Conservation (phyloP, 2,329 filamentous ascomycete genomes). For the Parafenestella ontariensis region DNA sequence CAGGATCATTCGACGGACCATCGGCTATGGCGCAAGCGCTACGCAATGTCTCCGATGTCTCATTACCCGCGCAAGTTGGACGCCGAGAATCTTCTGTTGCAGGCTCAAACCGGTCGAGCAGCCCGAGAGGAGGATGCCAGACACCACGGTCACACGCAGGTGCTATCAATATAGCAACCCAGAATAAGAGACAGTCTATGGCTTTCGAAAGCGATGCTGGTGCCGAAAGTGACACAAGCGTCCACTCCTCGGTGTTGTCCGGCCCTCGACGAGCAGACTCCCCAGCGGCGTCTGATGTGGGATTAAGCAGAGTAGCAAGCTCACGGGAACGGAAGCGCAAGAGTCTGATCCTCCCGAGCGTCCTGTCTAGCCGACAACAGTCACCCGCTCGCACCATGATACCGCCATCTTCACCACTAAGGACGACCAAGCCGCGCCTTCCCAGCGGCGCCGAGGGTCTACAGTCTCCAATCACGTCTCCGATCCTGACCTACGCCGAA, state of each 20-base stretch:
- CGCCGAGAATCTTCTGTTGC: slow-evolving; percentile 67
- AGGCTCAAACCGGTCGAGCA: slow-evolving; percentile 84
- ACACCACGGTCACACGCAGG: slow-evolving; percentile 85
- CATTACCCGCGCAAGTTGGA: slow-evolving; percentile 53
- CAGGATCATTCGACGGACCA: slow-evolving; percentile 64
- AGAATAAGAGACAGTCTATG: slow-evolving; percentile 78
- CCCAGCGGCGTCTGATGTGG: slow-evolving; percentile 80
- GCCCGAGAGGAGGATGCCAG: slow-evolving; percentile 80
- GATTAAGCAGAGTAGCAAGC: slow-evolving; percentile 77
- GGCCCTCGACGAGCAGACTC: slow-evolving; percentile 81
- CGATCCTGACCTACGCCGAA: slow-evolving; percentile 82
- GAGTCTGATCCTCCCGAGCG: slow-evolving; percentile 81
- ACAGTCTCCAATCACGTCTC: slow-evolving; percentile 87
- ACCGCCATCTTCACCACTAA: slow-evolving; percentile 79
- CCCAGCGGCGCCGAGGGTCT: slow-evolving; percentile 68
- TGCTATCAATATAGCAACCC: slow-evolving; percentile 61
- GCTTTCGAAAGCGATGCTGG: slow-evolving; percentile 83
- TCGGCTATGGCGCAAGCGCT: slow-evolving; percentile 65
- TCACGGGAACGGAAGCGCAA: slow-evolving; percentile 83
- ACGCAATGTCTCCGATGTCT: slow-evolving; percentile 61
- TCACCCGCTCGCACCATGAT: slow-evolving; percentile 80
- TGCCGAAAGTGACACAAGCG: slow-evolving; percentile 86
- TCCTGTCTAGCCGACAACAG: slow-evolving; percentile 82
- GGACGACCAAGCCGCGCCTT: slow-evolving; percentile 81
- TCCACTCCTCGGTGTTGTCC: slow-evolving; percentile 79